phyloP scores from a whole-genome alignment of 352 stramenopile genomes.

The Pythium scleroteichum region DNA sequence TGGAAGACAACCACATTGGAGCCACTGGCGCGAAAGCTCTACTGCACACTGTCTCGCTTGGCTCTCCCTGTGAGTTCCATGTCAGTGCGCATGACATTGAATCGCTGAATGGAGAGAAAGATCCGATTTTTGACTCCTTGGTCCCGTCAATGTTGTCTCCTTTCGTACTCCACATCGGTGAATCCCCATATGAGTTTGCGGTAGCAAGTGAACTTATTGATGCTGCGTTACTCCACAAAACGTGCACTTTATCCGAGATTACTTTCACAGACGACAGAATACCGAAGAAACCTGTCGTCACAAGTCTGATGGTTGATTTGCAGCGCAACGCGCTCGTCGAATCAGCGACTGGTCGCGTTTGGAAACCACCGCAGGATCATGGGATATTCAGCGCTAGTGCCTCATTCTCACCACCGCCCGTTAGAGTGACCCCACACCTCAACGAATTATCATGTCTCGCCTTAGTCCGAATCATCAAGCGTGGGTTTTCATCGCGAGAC shows the following conservation, averaged over 20 bases:
- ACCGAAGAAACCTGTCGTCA: slow-evolving; percentile 30
- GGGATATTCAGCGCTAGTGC: slow-evolving; percentile 44
- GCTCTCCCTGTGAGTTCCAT: slow-evolving; percentile 55
- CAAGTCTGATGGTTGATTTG: slow-evolving; percentile 33
- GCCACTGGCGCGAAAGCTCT: slow-evolving; percentile 57
- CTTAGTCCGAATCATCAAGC: slow-evolving; percentile 51
- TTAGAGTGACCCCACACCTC: slow-evolving; percentile 31
- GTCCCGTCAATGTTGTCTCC: slow-evolving; percentile 59
- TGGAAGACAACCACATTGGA: slow-evolving; percentile 64
- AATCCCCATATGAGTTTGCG: slow-evolving; percentile 64
- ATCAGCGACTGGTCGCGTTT: slow-evolving; percentile 22
- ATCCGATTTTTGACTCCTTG: slow-evolving; percentile 52
- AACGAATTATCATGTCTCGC: slow-evolving; percentile 35
- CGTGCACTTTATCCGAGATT: slow-evolving; percentile 50
- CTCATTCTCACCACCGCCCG: slow-evolving; percentile 43
- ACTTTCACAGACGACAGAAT: slow-evolving; percentile 40
- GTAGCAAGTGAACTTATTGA: slow-evolving; percentile 61
- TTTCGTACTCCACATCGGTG: slow-evolving; percentile 49
- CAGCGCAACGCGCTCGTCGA: slow-evolving; percentile 39
- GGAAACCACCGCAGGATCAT: slow-evolving; percentile 35
- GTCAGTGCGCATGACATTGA: slow-evolving; percentile 57
- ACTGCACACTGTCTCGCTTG: slow-evolving; percentile 45
- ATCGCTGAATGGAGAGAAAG: slow-evolving; percentile 27
- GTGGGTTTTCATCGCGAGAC: slow-evolving; percentile 53
- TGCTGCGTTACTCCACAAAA: slow-evolving; percentile 34